Evolutionary conservation across 192 early-diverging fungal species (phyloP), one percentile per base, ranked within the genome.

Genomic region (Backusella liffmaniae): DNA sequence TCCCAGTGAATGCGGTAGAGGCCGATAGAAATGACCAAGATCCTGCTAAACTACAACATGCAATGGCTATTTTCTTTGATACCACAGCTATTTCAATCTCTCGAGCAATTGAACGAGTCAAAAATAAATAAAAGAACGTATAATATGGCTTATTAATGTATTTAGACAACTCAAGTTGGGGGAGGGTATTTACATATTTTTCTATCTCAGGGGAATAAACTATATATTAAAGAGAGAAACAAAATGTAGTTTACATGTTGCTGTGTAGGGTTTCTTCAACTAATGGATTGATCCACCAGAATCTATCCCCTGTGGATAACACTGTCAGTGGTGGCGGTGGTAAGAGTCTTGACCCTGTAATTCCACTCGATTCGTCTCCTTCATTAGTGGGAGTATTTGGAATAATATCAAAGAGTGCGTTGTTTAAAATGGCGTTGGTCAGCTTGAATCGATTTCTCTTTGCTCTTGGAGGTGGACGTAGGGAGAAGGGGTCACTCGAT

Each of bases 391-490:
- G 16, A 32, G 62, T n/a, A 66, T 30, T 13, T 8, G 23, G 39
- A 12, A n/a, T 18, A 12, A 30, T 12, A 32, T 71, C 44, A 29
- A 29, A 30, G 0, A 23, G 35, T 23, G 39, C 0, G 15, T 44
- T 49, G 29, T 29, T 29, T 39, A 46, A 46, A 29, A 37, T 21
- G 4, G 18, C 34, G 10, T 69, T 35, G 0, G 67, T 36, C 37
- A 69, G 41, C 39, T 69, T 69, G 39, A 69, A 69, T 39, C 67
- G 67, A 41, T 69, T 35, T 21, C 41, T 39, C 42, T 71, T 71
- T 30, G 44, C 44, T 71, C 70, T 44, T 30, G 70, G 70, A 23
- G 70, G 70, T 44, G 70, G 70, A 5, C 39, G 70, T 26, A 71
- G 13, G 13, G 70, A 71, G 42, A 71, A 71, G 7, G 29, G 29